These are phyloP conservation scores for Vitis rupestris DNA, from an alignment of 164 flowering plant species.

Conservation along the genomic window DNA sequence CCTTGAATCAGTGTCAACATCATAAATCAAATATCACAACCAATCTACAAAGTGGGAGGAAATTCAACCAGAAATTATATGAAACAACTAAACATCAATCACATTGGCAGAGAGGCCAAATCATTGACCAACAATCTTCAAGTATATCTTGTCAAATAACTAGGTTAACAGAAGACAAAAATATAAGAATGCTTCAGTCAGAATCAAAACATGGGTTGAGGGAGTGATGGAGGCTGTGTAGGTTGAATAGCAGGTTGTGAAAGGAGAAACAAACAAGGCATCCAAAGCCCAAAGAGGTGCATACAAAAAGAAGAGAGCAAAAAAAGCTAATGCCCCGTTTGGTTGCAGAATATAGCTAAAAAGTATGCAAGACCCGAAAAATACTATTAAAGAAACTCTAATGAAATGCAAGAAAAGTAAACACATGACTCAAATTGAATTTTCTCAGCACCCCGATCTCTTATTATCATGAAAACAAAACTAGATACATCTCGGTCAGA, in stretches of 20 bases:
- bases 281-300: background rate
- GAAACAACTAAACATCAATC: no score
- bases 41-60: no score
- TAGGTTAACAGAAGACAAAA: background rate
- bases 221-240: background rate
- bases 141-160: background rate
- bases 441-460: no score
- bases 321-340: slow-evolving; percentile 1
- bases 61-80: no score
- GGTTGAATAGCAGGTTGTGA: background rate
- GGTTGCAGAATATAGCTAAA: background rate
- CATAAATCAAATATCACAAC: no score
- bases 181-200: background rate
- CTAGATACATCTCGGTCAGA: no score
- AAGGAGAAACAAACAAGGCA: background rate
- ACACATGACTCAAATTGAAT: no score
- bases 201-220: background rate
- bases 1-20: no score
- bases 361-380: background rate
- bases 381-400: background rate
- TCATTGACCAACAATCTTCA: no score
- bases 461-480: no score
- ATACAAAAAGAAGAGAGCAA: background rate
- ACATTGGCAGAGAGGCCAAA: no score
- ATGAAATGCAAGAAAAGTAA: no score